Evolutionary conservation across 2,329 filamentous ascomycete species (phyloP), one percentile per base, ranked within the genome.

Genomic region (Epichloe elymi): DNA sequence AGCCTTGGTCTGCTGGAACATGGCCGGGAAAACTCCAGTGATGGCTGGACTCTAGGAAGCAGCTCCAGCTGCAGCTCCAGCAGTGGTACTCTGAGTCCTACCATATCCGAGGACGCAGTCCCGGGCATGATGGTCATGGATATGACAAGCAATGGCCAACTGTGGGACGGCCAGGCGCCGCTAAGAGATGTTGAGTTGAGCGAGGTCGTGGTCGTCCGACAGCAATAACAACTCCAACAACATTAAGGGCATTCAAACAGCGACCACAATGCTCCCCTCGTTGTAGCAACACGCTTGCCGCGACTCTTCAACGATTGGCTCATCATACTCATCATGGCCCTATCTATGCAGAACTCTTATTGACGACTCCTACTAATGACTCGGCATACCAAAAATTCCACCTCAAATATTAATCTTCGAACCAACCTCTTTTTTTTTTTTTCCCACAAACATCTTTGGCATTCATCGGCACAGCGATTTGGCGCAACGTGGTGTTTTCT

Each of bases 1-100:
- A 69, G 71, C 26, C 67, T 76, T 11, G 71, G 71, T 11, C 60
- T 75, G 12, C 61, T 77, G 48, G 71, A 71, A 51, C 63, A 63
- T 23, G 66, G 67, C 15, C 65, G 70, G 33, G 62, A 62, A 38
- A 69, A 70, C 54, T 76, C 90, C 58, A 88, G 85, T 60, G 89
- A 95, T 59, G 88, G 93, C 61, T 95, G 89, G 89, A 91, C 88
- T 8, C 79, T 91, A 44, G 88, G 86, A 54, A 93, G 88, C 58
- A 89, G 83, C 50, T 93, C 86, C 0, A 80, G 85, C 63, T 72
- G 67, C 53, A 67, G 69, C 48, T 74, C 72, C 49, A 70, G 70
- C 46, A 74, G 71, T 56, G 73, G 71, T 19, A 70, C 72, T n/a
- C 57, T 75, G 53, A 76, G 73, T 57, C 74, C 74, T 7, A 71